Evolutionary conservation across 192 early-diverging fungal genomes (phyloP).

Genomic region (Podochytrium sp.): DNA sequence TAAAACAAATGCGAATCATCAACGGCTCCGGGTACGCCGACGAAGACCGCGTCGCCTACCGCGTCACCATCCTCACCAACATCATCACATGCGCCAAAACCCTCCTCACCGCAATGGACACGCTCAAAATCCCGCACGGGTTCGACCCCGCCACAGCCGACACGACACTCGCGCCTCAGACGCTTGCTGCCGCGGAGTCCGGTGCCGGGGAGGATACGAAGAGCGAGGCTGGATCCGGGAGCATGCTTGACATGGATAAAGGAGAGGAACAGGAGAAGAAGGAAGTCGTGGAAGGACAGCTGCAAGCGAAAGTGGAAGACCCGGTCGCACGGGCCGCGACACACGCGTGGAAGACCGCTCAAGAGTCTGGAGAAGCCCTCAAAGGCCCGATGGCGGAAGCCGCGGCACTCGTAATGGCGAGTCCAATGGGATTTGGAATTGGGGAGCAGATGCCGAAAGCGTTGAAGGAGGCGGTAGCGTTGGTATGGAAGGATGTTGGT

Average conservation of each 20-base stretch:
- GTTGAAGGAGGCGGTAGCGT: constrained; percentile 28
- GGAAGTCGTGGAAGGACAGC: constrained; percentile 24
- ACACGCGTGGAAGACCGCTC: not conserved
- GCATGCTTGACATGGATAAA: not conserved
- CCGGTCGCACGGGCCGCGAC: constrained; percentile 11
- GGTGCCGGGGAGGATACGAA: not conserved
- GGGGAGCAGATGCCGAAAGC: constrained; percentile 38
- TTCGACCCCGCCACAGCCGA: constrained; percentile 17
- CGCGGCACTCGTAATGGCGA: constrained; percentile 15
- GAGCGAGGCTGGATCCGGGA: constrained; percentile 1
- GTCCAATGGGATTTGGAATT: constrained; percentile 34
- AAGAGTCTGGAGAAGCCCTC: not conserved
- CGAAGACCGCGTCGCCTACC: constrained; percentile 40
- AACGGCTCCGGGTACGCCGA: constrained; percentile 43
- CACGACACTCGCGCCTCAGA: not conserved
- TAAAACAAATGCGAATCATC: constrained; percentile 51
- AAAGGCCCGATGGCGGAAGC: constrained; percentile 20
- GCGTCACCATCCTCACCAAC: constrained; percentile 41
- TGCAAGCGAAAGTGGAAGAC: constrained; percentile 10
- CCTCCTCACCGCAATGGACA: constrained; percentile 43
- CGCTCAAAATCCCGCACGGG: constrained; percentile 34
- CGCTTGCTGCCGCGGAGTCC: not conserved
- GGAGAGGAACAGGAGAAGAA: constrained; percentile 14
- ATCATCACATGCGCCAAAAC: constrained; percentile 41
- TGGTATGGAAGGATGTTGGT: constrained; percentile 49